Conservation (phyloP, 495 filamentous ascomycete species). For the Oidiodendron maius region DNA sequence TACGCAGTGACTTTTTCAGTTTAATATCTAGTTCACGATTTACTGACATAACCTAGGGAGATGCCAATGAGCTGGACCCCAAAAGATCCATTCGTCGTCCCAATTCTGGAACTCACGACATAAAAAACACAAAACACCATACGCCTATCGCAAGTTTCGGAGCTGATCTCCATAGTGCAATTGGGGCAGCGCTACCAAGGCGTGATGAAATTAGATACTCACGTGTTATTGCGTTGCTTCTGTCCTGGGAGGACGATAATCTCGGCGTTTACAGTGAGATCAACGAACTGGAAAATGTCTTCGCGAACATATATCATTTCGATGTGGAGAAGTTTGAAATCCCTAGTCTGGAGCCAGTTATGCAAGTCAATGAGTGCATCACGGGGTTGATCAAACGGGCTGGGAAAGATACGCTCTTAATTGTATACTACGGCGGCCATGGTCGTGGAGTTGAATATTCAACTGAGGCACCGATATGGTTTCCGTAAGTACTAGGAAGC, state of each 20-base stretch:
- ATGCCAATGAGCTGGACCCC: too few species aligned
- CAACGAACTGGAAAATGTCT: background rate
- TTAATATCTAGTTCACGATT: too few species aligned
- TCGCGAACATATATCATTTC: constrained; percentile 1
- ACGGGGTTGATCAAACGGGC: background rate
- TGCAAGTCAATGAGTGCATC: background rate
- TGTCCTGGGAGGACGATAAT: constrained; percentile 7
- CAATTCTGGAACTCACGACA: too few species aligned
- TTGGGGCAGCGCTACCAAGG: constrained; percentile 1
- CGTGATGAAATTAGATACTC: constrained; percentile 1
- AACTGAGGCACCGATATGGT: constrained; percentile 18
- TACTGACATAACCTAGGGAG: too few species aligned
- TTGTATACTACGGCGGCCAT: constrained; percentile 27
- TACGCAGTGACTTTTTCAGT: too few species aligned
- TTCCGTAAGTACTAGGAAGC: constrained; percentile 6
- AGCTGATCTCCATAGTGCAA: constrained; percentile 2
- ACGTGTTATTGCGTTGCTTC: background rate
- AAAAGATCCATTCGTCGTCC: too few species aligned
- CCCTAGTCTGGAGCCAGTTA: constrained; percentile 1
- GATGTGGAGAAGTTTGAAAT: constrained; percentile 6
- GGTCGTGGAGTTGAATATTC: constrained; percentile 8
- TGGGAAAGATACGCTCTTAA: constrained; percentile 19
- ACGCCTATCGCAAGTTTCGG: background rate
- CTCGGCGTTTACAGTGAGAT: background rate
- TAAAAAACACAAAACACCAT: too few species aligned